A percentile compares a stretch with the other conserved stretches of the same genome.
These are phyloP conservation scores for Tilletia caries DNA, from an alignment of 1,284 basidiomycete species.

Conservation along the genomic window DNA sequence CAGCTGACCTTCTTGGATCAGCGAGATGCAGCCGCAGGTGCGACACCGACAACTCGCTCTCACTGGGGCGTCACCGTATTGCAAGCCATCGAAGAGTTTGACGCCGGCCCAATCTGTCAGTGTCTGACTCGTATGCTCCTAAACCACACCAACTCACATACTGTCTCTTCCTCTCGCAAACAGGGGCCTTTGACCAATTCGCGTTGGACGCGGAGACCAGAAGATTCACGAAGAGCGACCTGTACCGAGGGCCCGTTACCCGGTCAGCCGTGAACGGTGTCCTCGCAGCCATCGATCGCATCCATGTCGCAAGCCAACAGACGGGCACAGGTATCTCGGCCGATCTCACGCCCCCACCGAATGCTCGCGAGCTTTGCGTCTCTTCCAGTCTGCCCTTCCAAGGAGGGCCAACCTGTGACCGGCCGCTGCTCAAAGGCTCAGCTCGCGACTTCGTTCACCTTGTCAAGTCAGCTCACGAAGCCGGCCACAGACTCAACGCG, in stretches of 20 bases:
- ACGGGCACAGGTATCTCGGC: slow-evolving; percentile 4
- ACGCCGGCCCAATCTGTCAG: slow-evolving; percentile 57
- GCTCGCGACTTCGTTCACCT: slow-evolving; percentile 43
- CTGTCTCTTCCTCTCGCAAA: not conserved
- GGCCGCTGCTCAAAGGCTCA: slow-evolving; percentile 55
- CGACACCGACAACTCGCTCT: slow-evolving; percentile 31
- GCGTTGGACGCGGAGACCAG: slow-evolving; percentile 35
- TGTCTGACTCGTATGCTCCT: not conserved
- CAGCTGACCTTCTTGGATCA: slow-evolving; percentile 49
- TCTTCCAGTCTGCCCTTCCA: slow-evolving; percentile 50
- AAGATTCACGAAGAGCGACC: slow-evolving; percentile 54
- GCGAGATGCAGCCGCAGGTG: slow-evolving; percentile 22
- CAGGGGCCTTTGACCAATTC: slow-evolving; percentile 57
- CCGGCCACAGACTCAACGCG: slow-evolving; percentile 46
- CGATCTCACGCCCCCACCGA: slow-evolving; percentile 20
- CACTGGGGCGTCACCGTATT: slow-evolving; percentile 58
- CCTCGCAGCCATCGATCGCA: slow-evolving; percentile 53
- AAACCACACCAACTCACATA: not conserved
- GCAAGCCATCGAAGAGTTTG: slow-evolving; percentile 57
- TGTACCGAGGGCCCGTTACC: slow-evolving; percentile 57
- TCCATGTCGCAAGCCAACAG: slow-evolving; percentile 18
- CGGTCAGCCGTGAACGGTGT: slow-evolving; percentile 54
- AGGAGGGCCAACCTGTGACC: slow-evolving; percentile 53
- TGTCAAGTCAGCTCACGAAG: slow-evolving; percentile 17
- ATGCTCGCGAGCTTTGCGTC: slow-evolving; percentile 40